These are phyloP conservation scores for Trapa incisa DNA, from an alignment of 345 rosid genomes.

Conservation along the genomic window DNA sequence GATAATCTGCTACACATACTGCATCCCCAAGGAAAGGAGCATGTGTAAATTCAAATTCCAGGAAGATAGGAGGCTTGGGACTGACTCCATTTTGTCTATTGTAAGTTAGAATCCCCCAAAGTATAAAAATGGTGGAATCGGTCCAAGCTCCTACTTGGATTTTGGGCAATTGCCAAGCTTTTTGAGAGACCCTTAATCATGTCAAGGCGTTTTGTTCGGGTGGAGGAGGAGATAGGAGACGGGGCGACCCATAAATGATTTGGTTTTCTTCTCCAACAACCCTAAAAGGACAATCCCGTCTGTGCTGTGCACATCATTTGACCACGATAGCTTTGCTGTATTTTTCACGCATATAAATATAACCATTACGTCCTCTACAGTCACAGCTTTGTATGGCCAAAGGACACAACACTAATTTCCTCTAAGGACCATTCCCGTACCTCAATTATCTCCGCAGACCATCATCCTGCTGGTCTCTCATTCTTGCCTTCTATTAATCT, in stretches of 20 bases:
- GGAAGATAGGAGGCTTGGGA: no score
- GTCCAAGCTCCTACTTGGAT: no score
- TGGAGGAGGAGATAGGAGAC: background rate
- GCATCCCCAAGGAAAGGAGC: no score
- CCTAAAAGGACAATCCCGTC: conserved; percentile 1
- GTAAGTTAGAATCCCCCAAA: no score
- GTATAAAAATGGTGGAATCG: no score
- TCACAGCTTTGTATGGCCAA: conserved; percentile 1
- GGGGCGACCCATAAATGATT: background rate
- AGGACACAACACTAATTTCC: background rate
- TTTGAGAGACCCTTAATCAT: background rate
- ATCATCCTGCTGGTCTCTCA: background rate
- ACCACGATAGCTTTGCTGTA: background rate
- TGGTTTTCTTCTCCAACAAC: background rate
- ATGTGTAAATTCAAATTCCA: no score
- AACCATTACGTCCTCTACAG: conserved; percentile 6
- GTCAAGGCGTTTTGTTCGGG: background rate
- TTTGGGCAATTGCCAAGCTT: background rate
- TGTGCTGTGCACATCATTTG: background rate
- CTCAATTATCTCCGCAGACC: conserved; percentile 16
- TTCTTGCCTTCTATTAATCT: background rate
- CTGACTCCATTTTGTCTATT: no score
- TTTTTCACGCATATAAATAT: background rate
- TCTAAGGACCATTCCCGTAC: conserved; percentile 3
- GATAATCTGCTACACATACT: no score